phyloP scores from a whole-genome alignment of 2,329 filamentous ascomycete genomes.

The Clonostachys byssicola region DNA sequence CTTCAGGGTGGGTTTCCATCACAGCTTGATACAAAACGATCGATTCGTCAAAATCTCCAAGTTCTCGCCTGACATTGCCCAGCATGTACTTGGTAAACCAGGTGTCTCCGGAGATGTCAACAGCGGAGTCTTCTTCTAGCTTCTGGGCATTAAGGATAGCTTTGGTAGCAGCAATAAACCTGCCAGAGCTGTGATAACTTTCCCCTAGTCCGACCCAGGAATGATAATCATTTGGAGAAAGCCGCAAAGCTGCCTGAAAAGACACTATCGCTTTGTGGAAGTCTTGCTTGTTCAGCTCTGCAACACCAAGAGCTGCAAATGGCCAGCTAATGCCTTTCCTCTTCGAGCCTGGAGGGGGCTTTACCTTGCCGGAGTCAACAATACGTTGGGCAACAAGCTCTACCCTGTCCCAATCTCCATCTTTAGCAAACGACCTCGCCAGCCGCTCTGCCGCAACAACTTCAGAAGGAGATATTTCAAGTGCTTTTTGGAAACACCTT shows the following conservation, averaged over 20 bases:
- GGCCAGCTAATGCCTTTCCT: constrained; percentile 94
- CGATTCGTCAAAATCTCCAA: constrained; percentile 85
- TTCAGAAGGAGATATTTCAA: constrained; percentile 86
- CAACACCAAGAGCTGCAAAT: constrained; percentile 87
- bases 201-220: constrained; percentile 97
- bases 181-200: constrained; percentile 90
- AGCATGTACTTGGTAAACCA: constrained; percentile 99
- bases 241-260: constrained; percentile 83
- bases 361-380: constrained; percentile 90
- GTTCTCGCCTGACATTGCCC: constrained; percentile 87
- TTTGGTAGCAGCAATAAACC: constrained; percentile 90
- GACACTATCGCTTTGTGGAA: constrained; percentile 85
- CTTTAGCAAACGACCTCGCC: constrained; percentile 80
- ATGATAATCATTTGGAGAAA: constrained; percentile 84
- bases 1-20: constrained; percentile 60
- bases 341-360: constrained; percentile 87
- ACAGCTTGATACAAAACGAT: constrained; percentile 74
- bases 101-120: constrained; percentile 56
- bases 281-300: constrained; percentile 91
- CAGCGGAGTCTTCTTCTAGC: constrained; percentile 57
- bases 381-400: constrained; percentile 88
- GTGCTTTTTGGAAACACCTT: constrained; percentile 94
- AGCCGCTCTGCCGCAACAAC: constrained; percentile 83
- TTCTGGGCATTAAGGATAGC: constrained; percentile 82
- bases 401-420: constrained; percentile 93